These are phyloP conservation scores for Marchantia paleacea DNA, from an alignment of 225 moss, liverwort and hornwort species.

Conservation along the genomic window DNA sequence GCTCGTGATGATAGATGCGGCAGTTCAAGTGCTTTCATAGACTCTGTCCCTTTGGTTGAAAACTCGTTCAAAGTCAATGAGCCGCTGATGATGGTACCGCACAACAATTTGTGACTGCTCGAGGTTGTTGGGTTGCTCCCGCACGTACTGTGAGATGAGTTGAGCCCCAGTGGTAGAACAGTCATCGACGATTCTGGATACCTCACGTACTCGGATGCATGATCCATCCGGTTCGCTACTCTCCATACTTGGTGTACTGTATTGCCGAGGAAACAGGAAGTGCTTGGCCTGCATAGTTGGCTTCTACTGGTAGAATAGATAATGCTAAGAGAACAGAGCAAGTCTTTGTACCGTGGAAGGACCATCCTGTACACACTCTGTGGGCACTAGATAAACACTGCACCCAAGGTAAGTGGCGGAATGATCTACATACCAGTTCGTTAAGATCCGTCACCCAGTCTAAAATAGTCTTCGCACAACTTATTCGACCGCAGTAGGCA, in stretches of 20 bases:
- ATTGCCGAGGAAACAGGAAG: neutral
- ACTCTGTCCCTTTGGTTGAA: neutral
- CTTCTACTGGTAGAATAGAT: neutral
- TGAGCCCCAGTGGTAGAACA: neutral
- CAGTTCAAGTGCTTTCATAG: neutral
- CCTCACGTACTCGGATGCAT: neutral
- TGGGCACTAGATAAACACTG: neutral
- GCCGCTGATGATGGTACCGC: neutral
- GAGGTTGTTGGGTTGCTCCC: neutral
- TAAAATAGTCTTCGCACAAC: too few species aligned
- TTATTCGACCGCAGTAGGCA: too few species aligned
- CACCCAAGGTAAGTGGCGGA: neutral
- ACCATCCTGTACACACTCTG: neutral
- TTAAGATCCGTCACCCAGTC: neutral
- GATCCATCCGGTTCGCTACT: too few species aligned
- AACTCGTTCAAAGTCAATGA: neutral
- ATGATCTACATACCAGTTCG: constrained; percentile 1
- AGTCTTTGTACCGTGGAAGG: neutral
- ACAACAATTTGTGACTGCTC: neutral
- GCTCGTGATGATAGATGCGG: neutral
- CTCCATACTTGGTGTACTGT: neutral
- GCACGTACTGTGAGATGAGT: neutral
- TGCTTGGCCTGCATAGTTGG: neutral
- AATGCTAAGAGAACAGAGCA: neutral
- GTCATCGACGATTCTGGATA: neutral